These are phyloP conservation scores for Lactifluus subvellereus DNA, from an alignment of 768 basidiomycete genomes.

Conservation along the genomic window DNA sequence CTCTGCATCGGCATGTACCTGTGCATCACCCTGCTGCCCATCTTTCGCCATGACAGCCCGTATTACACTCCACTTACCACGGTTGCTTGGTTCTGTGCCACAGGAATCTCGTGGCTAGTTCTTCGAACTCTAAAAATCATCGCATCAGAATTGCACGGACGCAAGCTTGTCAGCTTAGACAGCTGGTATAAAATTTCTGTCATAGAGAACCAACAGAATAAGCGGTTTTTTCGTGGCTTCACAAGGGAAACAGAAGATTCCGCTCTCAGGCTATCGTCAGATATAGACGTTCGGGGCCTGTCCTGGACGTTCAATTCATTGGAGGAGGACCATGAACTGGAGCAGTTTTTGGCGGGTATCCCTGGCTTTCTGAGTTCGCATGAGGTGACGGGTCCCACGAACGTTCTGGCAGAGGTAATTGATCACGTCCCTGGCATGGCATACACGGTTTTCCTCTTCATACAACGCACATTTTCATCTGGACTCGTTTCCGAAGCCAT, in stretches of 20 bases:
- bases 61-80: conserved; percentile 26
- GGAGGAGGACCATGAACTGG: conserved; percentile 21
- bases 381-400: conserved; percentile 1
- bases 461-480: conserved; percentile 16
- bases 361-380: conserved; percentile 18
- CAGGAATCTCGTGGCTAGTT: conserved; percentile 11
- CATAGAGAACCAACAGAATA: conserved; percentile 7
- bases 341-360: conserved; percentile 16
- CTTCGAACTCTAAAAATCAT: conserved; percentile 2
- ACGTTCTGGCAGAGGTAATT: neutral
- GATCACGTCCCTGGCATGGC: conserved; percentile 14
- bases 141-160: conserved; percentile 14
- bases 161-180: conserved; percentile 15
- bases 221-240: conserved; percentile 16
- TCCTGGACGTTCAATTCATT: conserved; percentile 15
- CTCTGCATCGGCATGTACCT: conserved; percentile 13
- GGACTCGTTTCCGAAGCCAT: conserved; percentile 12
- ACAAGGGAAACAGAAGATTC: conserved; percentile 11
- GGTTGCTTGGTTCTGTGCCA: conserved; percentile 15
- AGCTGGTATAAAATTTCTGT: conserved; percentile 16
- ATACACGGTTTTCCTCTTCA: conserved; percentile 15
- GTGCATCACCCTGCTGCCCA: conserved; percentile 18
- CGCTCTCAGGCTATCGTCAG: conserved; percentile 5
- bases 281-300: conserved; percentile 17
- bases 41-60: conserved; percentile 21